Evolutionary conservation across 306 rosid species (phyloP), one percentile per base, ranked within the genome.

Genomic region (Echinosophora koreensis): DNA sequence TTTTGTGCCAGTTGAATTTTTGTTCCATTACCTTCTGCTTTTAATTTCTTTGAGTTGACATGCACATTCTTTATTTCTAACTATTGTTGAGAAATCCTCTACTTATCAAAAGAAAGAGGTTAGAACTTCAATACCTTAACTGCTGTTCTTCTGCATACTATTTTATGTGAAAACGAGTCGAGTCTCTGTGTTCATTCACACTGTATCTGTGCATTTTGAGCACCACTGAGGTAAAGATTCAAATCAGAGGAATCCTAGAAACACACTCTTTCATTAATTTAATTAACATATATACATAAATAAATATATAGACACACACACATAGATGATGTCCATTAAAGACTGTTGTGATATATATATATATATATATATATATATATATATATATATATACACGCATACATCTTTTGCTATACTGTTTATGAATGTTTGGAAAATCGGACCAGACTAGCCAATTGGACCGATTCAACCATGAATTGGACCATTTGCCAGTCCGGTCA

Each of bases 121-220:
- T n/a, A 49, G 41, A 56, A 56, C 41, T 41, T 76, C n/a, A 47
- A 8, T 59, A 9, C 6, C 77, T 28, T 58, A 17, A 9, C 49
- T 75, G 2, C 18, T 47, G n/a, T 37, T 52, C 22, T 17, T 35
- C 10, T 42, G 8, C 51, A 11, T 32, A 18, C 61, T 49, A 9
- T 32, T 18, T 38, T 16, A 37, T 34, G 17, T 50, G 51, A 64
- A 63, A 52, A 50, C 37, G 38, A 50, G 54, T 49, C 37, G 50
- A 34, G 34, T 55, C 34, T 55, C 13, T 7, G 1, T 32, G 8
- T 4, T 14, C 18, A 6, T 39, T n/a, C n/a, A n/a, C n/a, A n/a
- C n/a, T 22, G 13, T 22, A 18, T 55, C 5, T 17, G 10, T 2
- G 34, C 61, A 55, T 22, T 8, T 55, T 9, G 34, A 16, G 14